Conservation (phyloP, 129 eudicot species). For the Chrysanthemum makinoi region DNA sequence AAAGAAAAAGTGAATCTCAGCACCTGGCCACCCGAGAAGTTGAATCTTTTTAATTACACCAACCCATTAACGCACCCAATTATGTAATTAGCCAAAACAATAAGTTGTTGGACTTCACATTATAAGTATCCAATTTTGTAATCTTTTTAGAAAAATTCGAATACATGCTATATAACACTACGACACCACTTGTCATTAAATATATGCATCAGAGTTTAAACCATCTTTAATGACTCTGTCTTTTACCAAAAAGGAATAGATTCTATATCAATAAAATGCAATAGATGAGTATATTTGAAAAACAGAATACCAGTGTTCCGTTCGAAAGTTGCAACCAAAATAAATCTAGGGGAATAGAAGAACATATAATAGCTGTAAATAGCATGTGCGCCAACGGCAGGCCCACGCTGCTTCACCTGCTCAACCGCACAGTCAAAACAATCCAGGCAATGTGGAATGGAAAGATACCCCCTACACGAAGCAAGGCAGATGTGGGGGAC, state of each 20-base stretch:
- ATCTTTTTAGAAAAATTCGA: too few species aligned
- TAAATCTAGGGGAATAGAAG: background rate
- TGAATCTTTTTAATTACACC: too few species aligned
- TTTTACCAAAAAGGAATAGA: too few species aligned
- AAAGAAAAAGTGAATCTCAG: background rate
- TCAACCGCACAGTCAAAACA: conserved; percentile 48
- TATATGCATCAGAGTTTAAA: too few species aligned
- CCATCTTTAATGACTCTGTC: too few species aligned
- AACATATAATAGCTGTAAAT: conserved; percentile 35
- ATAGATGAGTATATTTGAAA: too few species aligned
- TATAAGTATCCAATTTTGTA: too few species aligned
- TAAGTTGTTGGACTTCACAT: too few species aligned
- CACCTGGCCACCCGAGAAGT: background rate
- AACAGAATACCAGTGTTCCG: background rate
- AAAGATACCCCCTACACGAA: conserved; percentile 48
- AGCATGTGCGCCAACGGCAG: conserved; percentile 38
- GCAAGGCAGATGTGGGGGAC: conserved; percentile 12
- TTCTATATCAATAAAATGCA: too few species aligned
- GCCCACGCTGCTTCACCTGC: conserved; percentile 31
- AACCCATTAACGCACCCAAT: too few species aligned
- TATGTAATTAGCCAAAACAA: too few species aligned
- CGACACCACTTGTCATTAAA: background rate
- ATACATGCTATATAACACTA: too few species aligned
- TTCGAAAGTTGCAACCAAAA: background rate
- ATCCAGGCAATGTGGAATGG: conserved; percentile 34